Percentiles rank a stretch among this genome's conserved stretches.
phyloP scores from a whole-genome alignment of 1,284 basidiomycete genomes.

The Naganishia liquefaciens region DNA sequence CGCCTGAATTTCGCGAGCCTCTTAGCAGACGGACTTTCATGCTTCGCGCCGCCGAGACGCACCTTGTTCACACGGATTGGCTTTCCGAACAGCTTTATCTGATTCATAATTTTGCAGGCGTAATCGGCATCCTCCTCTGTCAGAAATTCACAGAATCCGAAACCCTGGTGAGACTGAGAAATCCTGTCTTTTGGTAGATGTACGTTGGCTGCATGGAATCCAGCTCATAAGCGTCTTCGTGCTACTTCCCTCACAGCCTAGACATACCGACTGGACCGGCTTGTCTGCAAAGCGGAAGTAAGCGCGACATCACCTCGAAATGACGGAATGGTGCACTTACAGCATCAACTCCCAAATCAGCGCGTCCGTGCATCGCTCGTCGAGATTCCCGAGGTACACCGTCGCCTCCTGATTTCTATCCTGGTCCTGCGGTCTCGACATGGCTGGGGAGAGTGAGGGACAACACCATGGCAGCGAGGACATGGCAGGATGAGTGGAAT shows the following conservation, averaged over 20 bases:
- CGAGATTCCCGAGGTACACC: conserved; percentile 92
- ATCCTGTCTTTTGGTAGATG: conserved; percentile 99
- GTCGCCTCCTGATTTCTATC: conserved; percentile 94
- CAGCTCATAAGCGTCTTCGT: not conserved
- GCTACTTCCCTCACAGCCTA: not conserved
- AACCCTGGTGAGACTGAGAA: conserved; percentile 96
- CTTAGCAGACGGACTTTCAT: conserved; percentile 28
- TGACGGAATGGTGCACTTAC: conserved; percentile 38
- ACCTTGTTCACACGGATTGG: conserved; percentile 98
- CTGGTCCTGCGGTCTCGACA: conserved; percentile 68
- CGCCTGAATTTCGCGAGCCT: conserved; percentile 59
- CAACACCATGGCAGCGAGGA: not conserved
- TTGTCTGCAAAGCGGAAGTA: conserved; percentile 57
- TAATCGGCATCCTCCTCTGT: conserved; percentile 98
- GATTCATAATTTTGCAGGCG: conserved; percentile 99
- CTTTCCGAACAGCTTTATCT: conserved; percentile 98
- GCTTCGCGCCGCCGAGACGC: conserved; percentile 42
- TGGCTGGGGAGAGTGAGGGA: not conserved
- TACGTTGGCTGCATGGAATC: conserved; percentile 72
- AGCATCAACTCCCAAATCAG: conserved; percentile 98
- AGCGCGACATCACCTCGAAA: not conserved
- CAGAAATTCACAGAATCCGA: conserved; percentile 98
- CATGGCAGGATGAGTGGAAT: not conserved
- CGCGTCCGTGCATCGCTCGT: conserved; percentile 90
- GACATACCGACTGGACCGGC: conserved; percentile 90